A percentile compares a stretch with the other conserved stretches of the same genome.
phyloP scores from a whole-genome alignment of 1,284 basidiomycete genomes.

The Fistulinella staudtii region DNA sequence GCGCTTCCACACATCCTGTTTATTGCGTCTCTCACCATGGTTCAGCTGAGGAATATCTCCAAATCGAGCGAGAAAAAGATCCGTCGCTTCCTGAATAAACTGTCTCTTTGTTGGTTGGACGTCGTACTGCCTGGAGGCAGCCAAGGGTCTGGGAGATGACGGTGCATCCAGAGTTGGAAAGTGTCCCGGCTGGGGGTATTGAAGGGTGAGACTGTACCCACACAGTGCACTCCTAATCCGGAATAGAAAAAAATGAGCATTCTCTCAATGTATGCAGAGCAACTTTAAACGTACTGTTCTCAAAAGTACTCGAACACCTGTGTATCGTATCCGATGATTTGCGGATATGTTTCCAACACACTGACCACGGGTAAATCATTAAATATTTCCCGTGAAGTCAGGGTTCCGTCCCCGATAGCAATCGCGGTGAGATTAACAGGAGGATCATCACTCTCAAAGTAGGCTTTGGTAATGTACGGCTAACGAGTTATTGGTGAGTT shows the following conservation, averaged over 20 bases:
- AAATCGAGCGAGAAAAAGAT: background rate
- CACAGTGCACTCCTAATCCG: slow-evolving; percentile 55
- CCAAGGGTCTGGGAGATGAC: slow-evolving; percentile 7
- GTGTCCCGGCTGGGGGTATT: slow-evolving; percentile 61
- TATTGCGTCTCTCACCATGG: slow-evolving; percentile 8
- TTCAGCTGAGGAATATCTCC: background rate
- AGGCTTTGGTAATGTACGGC: slow-evolving; percentile 69
- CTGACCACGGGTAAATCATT: slow-evolving; percentile 51
- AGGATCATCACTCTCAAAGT: slow-evolving; percentile 55
- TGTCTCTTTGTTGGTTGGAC: slow-evolving; percentile 7
- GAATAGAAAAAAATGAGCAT: background rate
- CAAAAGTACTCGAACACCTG: slow-evolving; percentile 64
- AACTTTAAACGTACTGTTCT: slow-evolving; percentile 44
- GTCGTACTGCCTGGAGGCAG: slow-evolving; percentile 10
- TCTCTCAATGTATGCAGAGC: background rate
- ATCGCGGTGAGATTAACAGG: slow-evolving; percentile 62
- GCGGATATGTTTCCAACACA: slow-evolving; percentile 56
- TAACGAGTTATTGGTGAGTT: slow-evolving; percentile 21
- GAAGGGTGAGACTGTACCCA: slow-evolving; percentile 61
- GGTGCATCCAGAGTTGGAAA: slow-evolving; percentile 44
- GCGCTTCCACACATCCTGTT: slow-evolving; percentile 40
- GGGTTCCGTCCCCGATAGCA: slow-evolving; percentile 63
- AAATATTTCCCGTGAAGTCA: slow-evolving; percentile 45
- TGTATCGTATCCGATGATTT: slow-evolving; percentile 41
- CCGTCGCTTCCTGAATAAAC: slow-evolving; percentile 15